Percentiles rank a stretch among this genome's conserved stretches.
Evolutionary conservation across 148 eudicot genomes (phyloP).

Genomic region (Chenopodium berlandieri): DNA sequence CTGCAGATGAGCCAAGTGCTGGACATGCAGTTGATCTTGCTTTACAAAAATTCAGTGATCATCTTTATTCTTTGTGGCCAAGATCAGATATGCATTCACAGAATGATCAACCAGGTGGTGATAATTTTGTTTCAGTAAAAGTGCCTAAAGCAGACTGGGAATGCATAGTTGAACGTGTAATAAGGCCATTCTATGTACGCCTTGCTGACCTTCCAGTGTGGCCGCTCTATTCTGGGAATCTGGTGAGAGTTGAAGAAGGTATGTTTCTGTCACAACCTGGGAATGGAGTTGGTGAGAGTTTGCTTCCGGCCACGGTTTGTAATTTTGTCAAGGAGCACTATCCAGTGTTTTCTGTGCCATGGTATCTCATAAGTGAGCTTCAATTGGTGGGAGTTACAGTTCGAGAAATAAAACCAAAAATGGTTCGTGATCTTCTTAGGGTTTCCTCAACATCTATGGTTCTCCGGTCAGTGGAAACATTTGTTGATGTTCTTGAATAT

Average conservation of each 20-base stretch:
- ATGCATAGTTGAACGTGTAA: slow-evolving; percentile 73
- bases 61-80: slow-evolving; percentile 84
- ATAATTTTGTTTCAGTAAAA: slow-evolving; percentile 27
- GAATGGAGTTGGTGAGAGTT: slow-evolving; percentile 61
- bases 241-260: slow-evolving; percentile 90
- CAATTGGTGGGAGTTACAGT: slow-evolving; percentile 75
- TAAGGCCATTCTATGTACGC: slow-evolving; percentile 83
- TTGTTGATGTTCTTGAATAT: slow-evolving; percentile 91
- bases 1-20: slow-evolving; percentile 53
- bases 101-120: slow-evolving; percentile 33
- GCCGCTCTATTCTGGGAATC: slow-evolving; percentile 88
- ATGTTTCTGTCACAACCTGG: slow-evolving; percentile 99
- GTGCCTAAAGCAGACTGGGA: slow-evolving; percentile 69
- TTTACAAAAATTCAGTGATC: slow-evolving; percentile 55
- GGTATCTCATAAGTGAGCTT: slow-evolving; percentile 93
- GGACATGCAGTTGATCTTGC: slow-evolving; percentile 42
- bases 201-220: slow-evolving; percentile 87
- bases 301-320: slow-evolving; percentile 93
- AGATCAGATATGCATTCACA: slow-evolving; percentile 46
- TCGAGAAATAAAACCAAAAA: slow-evolving; percentile 93
- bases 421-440: slow-evolving; percentile 97
- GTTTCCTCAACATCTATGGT: slow-evolving; percentile 63
- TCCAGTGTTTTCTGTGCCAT: slow-evolving; percentile 97
- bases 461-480: slow-evolving; percentile 70
- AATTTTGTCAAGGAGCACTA: slow-evolving; percentile 96